Evolutionary conservation across 176 grass and related monocot genomes (phyloP).

Genomic region (Puccinellia tenuiflora): DNA sequence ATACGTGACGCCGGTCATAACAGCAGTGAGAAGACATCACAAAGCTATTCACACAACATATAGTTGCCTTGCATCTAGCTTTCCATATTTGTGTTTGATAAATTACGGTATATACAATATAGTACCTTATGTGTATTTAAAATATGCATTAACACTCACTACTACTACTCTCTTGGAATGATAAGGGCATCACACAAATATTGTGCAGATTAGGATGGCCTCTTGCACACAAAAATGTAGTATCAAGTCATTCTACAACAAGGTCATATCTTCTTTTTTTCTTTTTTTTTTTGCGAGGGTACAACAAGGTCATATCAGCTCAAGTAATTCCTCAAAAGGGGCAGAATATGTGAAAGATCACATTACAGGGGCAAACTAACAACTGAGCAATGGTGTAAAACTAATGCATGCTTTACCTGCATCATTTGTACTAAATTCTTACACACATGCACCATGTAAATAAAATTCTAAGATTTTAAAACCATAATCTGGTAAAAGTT

Average conservation of each 20-base stretch:
- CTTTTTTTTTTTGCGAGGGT: too few species aligned
- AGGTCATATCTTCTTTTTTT: neutral
- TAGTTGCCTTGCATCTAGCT: neutral
- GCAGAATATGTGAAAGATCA: neutral
- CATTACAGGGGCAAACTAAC: neutral
- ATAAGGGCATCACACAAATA: neutral
- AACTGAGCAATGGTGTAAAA: neutral
- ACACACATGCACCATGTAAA: neutral
- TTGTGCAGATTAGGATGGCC: neutral
- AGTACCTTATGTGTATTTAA: neutral
- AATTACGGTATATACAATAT: neutral
- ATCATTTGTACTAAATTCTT: neutral
- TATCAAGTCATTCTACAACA: neutral
- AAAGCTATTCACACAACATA: neutral
- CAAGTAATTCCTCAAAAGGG: neutral
- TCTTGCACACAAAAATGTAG: neutral
- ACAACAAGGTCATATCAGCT: neutral
- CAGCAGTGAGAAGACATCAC: neutral
- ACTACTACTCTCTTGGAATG: neutral
- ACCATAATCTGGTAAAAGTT: neutral
- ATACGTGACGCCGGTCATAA: too few species aligned
- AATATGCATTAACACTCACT: neutral
- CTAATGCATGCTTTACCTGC: neutral
- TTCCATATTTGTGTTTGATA: neutral
- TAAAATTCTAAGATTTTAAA: neutral